Percentiles rank a stretch among this genome's conserved stretches.
phyloP scores from a whole-genome alignment of 352 stramenopile genomes.

The Phytophthora lateralis region DNA sequence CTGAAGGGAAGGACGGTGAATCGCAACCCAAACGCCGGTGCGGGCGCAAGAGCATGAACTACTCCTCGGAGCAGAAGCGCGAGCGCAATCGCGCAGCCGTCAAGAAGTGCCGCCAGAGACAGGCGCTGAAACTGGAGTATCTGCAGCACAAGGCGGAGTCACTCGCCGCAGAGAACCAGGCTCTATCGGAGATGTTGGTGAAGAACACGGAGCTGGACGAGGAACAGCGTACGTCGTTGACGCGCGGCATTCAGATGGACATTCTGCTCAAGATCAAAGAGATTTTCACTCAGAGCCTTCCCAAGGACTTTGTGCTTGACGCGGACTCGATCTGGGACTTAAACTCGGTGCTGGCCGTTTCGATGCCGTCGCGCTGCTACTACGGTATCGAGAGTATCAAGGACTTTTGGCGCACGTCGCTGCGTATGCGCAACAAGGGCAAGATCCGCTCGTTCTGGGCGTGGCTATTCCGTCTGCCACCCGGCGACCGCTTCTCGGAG shows the following conservation, averaged over 20 bases:
- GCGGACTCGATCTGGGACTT: conserved; percentile 86
- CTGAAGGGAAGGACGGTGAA: conserved; percentile 16
- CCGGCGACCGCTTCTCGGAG: conserved; percentile 75
- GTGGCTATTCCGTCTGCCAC: conserved; percentile 79
- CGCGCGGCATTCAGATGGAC: conserved; percentile 86
- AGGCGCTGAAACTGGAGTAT: conserved; percentile 84
- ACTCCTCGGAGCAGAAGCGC: conserved; percentile 82
- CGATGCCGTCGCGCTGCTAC: conserved; percentile 86
- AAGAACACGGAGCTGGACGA: conserved; percentile 70
- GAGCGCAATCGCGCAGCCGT: conserved; percentile 85
- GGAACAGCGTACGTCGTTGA: conserved; percentile 64
- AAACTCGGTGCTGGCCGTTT: conserved; percentile 85
- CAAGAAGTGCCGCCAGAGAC: conserved; percentile 83
- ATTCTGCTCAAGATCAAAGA: conserved; percentile 89
- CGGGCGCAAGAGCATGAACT: conserved; percentile 88
- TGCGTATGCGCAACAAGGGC: conserved; percentile 88
- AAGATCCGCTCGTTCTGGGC: conserved; percentile 89
- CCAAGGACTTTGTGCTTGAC: conserved; percentile 87
- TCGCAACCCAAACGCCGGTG: conserved; percentile 66
- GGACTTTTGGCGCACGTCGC: conserved; percentile 84
- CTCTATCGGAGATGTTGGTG: conserved; percentile 76
- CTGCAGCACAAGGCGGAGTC: conserved; percentile 75
- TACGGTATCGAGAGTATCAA: conserved; percentile 89
- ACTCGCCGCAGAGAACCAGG: conserved; percentile 68
- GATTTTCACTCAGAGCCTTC: conserved; percentile 86